Conservation (phyloP, 1,284 basidiomycete genomes). For the Sporisorium graminicola region DNA sequence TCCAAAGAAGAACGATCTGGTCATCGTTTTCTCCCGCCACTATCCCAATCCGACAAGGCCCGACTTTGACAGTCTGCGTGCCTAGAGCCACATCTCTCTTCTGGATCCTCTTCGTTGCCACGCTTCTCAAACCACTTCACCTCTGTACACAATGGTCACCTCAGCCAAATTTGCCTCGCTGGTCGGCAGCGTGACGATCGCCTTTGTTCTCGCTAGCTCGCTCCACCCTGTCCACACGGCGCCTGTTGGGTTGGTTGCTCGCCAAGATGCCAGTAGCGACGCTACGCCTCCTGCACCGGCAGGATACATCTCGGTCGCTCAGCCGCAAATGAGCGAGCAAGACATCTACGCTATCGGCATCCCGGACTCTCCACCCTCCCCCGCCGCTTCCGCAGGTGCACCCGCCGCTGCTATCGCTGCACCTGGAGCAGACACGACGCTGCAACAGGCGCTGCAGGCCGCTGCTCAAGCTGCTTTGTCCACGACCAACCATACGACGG, state of each 20-base stretch:
- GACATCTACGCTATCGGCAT: constrained; percentile 46
- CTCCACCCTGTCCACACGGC: constrained; percentile 30
- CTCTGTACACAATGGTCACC: too few species aligned
- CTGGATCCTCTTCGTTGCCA: neutral
- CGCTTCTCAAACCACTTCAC: neutral
- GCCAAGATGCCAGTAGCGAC: constrained; percentile 15
- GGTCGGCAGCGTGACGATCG: constrained; percentile 33
- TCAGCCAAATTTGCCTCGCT: constrained; percentile 43
- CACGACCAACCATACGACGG: constrained; percentile 12
- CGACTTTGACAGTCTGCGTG: constrained; percentile 38
- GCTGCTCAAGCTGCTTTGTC: constrained; percentile 17
- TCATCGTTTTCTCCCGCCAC: constrained; percentile 4
- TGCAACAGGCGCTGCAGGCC: constrained; percentile 23
- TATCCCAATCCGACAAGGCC: constrained; percentile 1
- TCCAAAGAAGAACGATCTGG: constrained; percentile 20
- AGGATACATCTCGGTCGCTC: constrained; percentile 36
- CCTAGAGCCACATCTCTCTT: neutral
- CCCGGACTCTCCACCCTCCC: constrained; percentile 10
- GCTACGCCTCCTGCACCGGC: constrained; percentile 16
- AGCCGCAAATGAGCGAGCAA: constrained; percentile 37
- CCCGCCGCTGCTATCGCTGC: neutral
- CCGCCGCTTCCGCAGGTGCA: neutral
- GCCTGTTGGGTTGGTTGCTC: constrained; percentile 15
- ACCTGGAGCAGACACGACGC: neutral
- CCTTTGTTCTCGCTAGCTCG: constrained; percentile 35